These are phyloP conservation scores for Xylaria arbuscula DNA, from an alignment of 2,329 filamentous ascomycete genomes.

Conservation along the genomic window DNA sequence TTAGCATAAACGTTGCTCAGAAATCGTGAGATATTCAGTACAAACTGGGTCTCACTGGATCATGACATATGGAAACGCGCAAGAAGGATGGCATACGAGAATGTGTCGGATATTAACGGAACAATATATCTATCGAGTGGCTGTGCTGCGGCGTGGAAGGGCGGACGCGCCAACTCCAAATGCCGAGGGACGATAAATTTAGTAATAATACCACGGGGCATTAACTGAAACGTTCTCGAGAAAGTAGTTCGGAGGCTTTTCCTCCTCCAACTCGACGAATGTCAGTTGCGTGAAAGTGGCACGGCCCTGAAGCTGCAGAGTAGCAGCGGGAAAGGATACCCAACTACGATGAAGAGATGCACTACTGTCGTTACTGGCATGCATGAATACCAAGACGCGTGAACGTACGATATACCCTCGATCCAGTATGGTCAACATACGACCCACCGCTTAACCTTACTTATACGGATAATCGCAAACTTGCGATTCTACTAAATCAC, in stretches of 20 bases:
- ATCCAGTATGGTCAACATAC: background rate
- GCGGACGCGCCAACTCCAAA: background rate
- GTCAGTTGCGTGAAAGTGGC: background rate
- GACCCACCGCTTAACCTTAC: background rate
- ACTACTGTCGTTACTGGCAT: background rate
- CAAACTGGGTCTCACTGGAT: background rate
- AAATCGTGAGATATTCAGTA: background rate
- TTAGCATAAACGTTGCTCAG: background rate
- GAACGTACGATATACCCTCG: background rate
- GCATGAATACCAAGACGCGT: background rate
- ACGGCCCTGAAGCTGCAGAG: background rate
- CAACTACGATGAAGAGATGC: background rate
- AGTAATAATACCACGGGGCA: background rate
- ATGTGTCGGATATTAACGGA: no score
- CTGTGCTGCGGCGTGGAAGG: background rate
- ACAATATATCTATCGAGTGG: background rate
- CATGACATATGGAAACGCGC: background rate
- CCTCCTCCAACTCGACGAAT: background rate
- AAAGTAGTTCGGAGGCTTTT: slow-evolving; percentile 9
- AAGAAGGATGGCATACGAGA: background rate
- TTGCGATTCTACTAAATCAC: background rate
- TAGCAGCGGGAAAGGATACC: background rate
- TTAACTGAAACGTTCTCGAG: background rate
- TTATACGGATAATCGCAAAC: background rate
- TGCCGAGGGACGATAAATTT: background rate